These are phyloP conservation scores for Hebeloma cylindrosporum DNA, from an alignment of 768 basidiomycete species.

Conservation along the genomic window DNA sequence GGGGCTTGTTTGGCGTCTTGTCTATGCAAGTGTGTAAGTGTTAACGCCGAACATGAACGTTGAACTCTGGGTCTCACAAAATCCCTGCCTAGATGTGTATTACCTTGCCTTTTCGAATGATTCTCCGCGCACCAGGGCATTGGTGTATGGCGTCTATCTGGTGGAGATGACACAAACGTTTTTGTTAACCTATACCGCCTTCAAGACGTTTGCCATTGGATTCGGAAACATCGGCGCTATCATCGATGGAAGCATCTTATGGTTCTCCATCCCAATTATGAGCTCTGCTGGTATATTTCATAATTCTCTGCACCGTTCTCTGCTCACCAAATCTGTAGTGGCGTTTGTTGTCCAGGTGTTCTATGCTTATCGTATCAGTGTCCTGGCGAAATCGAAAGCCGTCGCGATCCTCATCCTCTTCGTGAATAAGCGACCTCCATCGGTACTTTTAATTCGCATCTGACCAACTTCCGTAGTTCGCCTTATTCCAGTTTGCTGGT, in stretches of 20 bases:
- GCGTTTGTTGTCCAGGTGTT: slow-evolving; percentile 31
- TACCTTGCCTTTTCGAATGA: slow-evolving; percentile 34
- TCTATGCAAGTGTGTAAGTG: slow-evolving; percentile 32
- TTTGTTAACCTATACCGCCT: slow-evolving; percentile 26
- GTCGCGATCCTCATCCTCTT: slow-evolving; percentile 10
- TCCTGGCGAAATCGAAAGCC: slow-evolving; percentile 23
- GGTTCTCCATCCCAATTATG: slow-evolving; percentile 30
- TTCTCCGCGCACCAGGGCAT: slow-evolving; percentile 19
- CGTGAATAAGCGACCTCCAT: not conserved
- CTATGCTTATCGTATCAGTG: slow-evolving; percentile 34
- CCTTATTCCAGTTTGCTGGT: slow-evolving; percentile 10
- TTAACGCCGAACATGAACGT: not conserved
- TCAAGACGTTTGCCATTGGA: slow-evolving; percentile 27
- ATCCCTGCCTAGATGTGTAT: slow-evolving; percentile 26
- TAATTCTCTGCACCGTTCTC: not conserved
- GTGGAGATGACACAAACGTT: slow-evolving; percentile 30
- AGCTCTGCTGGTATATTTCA: slow-evolving; percentile 27
- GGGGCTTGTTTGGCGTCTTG: slow-evolving; percentile 30
- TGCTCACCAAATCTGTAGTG: slow-evolving; percentile 17
- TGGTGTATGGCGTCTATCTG: slow-evolving; percentile 29
- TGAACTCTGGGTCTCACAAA: not conserved
- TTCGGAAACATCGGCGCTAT: slow-evolving; percentile 28
- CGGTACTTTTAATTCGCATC: not conserved
- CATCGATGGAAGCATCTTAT: slow-evolving; percentile 23
- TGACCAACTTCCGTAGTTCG: slow-evolving; percentile 1